phyloP scores from a whole-genome alignment of 345 rosid species.

The Moricandia arvensis region DNA sequence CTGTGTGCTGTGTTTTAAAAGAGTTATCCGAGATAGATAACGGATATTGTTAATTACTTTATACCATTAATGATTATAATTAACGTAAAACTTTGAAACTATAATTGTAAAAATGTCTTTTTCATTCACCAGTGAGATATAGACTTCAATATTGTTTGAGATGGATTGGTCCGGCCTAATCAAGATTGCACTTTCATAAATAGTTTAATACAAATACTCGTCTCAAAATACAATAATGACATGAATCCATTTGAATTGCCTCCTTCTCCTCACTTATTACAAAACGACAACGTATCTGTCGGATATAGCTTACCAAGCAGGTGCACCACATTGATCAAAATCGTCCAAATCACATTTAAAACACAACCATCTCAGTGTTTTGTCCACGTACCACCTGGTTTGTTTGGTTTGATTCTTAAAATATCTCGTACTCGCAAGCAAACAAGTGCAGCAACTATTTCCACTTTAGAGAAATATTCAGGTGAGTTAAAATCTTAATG shows the following conservation, averaged over 20 bases:
- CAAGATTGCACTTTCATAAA: neutral
- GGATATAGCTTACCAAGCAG: constrained; percentile 3
- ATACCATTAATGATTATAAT: neutral
- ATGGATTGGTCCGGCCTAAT: too few species aligned
- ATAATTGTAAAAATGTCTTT: neutral
- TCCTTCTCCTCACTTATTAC: constrained; percentile 26
- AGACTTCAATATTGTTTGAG: neutral
- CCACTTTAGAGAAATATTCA: neutral
- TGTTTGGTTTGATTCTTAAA: neutral
- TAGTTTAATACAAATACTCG: neutral
- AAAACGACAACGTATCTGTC: constrained; percentile 18
- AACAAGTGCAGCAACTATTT: constrained; percentile 26
- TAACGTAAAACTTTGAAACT: neutral
- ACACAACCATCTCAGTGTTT: constrained; percentile 14
- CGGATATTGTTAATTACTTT: neutral
- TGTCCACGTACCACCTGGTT: constrained; percentile 18
- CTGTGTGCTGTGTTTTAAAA: neutral
- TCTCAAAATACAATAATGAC: neutral
- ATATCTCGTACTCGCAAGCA: constrained; percentile 16
- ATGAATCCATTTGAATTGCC: constrained; percentile 16
- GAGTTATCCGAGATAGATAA: neutral
- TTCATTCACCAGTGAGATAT: neutral
- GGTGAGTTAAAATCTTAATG: neutral
- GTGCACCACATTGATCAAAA: constrained; percentile 27
- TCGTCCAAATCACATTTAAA: constrained; percentile 27